Evolutionary conservation across 2,329 filamentous ascomycete genomes (phyloP).

Genomic region (Pseudocercospora cruenta): DNA sequence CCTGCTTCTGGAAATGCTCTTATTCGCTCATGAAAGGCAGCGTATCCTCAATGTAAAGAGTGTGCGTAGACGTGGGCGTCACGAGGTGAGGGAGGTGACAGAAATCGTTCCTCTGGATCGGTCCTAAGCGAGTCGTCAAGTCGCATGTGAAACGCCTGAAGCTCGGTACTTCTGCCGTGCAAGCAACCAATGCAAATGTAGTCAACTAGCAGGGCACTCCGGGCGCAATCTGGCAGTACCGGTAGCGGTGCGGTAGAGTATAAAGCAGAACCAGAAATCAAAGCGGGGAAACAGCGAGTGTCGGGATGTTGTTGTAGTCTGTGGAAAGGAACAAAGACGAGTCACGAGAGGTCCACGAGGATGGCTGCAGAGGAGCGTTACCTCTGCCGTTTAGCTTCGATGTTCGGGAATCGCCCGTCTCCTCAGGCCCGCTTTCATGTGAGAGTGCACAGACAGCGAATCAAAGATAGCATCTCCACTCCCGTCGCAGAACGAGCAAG

Average conservation of each 20-base stretch:
- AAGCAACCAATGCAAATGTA: constrained; percentile 7
- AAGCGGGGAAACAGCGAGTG: constrained; percentile 7
- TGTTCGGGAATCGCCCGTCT: constrained; percentile 10
- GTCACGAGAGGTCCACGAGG: constrained; percentile 5
- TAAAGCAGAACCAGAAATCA: constrained; percentile 1
- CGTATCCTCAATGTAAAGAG: background rate
- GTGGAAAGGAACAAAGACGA: constrained; percentile 12
- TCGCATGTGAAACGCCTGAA: constrained; percentile 23
- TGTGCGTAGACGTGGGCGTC: constrained; percentile 6
- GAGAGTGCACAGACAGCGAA: constrained; percentile 16
- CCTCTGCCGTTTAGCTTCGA: constrained; percentile 17
- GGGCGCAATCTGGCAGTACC: constrained; percentile 4
- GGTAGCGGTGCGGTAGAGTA: constrained; percentile 1
- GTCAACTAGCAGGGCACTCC: background rate
- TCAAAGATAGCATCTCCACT: constrained; percentile 6
- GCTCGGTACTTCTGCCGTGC: constrained; percentile 16
- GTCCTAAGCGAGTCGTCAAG: constrained; percentile 16
- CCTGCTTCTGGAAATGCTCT: background rate
- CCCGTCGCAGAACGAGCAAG: constrained; percentile 1
- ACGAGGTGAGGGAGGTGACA: constrained; percentile 4
- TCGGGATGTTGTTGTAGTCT: constrained; percentile 4
- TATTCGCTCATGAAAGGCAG: background rate
- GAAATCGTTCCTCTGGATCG: constrained; percentile 3
- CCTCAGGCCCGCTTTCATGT: constrained; percentile 18
- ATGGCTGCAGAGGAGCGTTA: constrained; percentile 10